Evolutionary conservation across 768 basidiomycete species (phyloP), one percentile per base, ranked within the genome.

Genomic region (Lepiota brunneoincarnata): DNA sequence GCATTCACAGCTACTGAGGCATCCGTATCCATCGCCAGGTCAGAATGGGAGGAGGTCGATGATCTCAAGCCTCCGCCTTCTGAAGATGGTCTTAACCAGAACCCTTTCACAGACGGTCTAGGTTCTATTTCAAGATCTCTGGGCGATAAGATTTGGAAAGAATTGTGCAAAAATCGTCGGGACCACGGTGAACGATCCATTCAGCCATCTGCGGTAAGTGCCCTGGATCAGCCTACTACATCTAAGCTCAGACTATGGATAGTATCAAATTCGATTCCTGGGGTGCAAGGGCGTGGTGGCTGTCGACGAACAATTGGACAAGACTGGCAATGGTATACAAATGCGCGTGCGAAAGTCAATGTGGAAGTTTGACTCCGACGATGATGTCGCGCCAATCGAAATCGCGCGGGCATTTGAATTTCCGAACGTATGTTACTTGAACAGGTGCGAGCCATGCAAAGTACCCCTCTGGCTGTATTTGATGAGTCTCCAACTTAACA

Each of bases 1-100:
- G 88, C 89, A 0, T 92, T 94, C 61, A 89, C 89, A 0, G 85
- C 87, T 2, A 94, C 92, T 1, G 84, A 89, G 57, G 80, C 84
- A 0, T 87, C 88, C 1, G 82, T 91, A 17, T 66, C 64, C 18
- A 82, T 93, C 45, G 54, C 58, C 6, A 67, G 66, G 2, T 57
- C 74, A 40, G 75, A 93, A 60, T 91, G 91, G 83, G 77, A 82
- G 46, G 71, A 76, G 51, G 45, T 54, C 9, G 45, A 54, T 6
- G 53, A 76, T 90, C 42, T 63, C 65, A 0, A 91, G 92, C 63
- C 69, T 91, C 10, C 75, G 74, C 20, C 61, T 66, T 14, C 21
- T 18, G 10, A 36, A 42, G 17, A 59, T 64, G 41, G 49, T 34
- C 41, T 26, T 20, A 37, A 60, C 44, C 49, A 56, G 21, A 76